Base-by-base conservation (phyloP, 495 filamentous ascomycete species). In the Podospora sp. region DNA sequence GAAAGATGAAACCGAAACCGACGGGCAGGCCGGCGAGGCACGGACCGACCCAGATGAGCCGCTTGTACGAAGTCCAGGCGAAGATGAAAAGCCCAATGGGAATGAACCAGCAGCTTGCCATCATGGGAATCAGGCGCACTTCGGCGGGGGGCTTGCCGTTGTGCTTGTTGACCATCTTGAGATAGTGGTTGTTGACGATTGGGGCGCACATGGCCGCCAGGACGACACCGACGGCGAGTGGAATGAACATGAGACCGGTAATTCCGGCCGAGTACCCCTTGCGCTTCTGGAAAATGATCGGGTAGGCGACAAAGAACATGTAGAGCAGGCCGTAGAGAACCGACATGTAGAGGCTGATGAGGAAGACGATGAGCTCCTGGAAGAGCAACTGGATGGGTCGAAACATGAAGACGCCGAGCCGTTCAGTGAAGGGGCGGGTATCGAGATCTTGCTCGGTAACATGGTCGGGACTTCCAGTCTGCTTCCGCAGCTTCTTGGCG, bases 271-370 rank as follows among this genome's bases (percentile, higher is more conserved):
- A 86, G 76, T 88, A 94, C 14, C 87, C 88, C 75, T 93, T 92
- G 29, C 90, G 88, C 68, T 82, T 77, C 66, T 92, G 84, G 78
- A 88, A 95, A n/a, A 95, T 82, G 73, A 95, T 89, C 0, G 92
- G 91, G 73, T 86, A 94, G 2, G 88, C 88, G 66, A 92, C 84
- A 78, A 94, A 92, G 81, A 92, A 93, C 89, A 92, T 92, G 84
- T 92, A 92, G 18, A 93, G 83, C 14, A 92, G 76, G 2, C 90
- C 90, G 75, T 93, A 92, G 7, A 93, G 81, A 16, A 92, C 88
- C 9, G 86, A 88, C 90, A 92, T 92, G 80, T 93, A 93, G 9
- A 93, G 65, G 16, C 87, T 83, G 62, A 95, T 88, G 64, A 92
- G 86, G 50, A 93, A 80, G 49, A 95, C 91, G 70, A 95, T 95